A percentile compares a stretch with the other conserved stretches of the same genome.
Evolutionary conservation across 2,329 filamentous ascomycete genomes (phyloP).

Genomic region (Epichloe festucae): DNA sequence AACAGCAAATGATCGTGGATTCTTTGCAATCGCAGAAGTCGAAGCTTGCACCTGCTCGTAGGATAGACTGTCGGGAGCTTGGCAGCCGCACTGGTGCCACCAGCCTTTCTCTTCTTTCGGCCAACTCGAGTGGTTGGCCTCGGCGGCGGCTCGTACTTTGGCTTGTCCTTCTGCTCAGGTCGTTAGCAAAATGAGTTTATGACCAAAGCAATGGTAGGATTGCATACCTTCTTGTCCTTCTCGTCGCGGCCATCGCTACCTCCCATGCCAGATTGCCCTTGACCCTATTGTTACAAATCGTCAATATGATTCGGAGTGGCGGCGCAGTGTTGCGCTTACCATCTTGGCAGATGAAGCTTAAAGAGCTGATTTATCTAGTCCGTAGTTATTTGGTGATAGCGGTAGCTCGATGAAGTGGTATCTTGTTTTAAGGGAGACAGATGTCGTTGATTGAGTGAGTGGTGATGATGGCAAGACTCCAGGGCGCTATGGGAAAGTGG

Average conservation of each 20-base stretch:
- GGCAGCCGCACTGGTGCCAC: conserved; percentile 82
- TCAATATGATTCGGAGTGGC: neutral
- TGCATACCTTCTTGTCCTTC: conserved; percentile 81
- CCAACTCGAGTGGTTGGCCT: conserved; percentile 93
- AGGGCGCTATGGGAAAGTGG: conserved; percentile 11
- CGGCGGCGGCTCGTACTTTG: conserved; percentile 98
- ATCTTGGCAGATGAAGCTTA: conserved; percentile 21
- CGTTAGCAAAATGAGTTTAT: conserved; percentile 9
- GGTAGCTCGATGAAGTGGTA: neutral
- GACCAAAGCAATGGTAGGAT: neutral
- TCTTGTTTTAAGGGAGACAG: conserved; percentile 1
- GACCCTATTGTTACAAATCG: conserved; percentile 42
- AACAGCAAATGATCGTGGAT: conserved; percentile 94
- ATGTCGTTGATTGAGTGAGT: conserved; percentile 3
- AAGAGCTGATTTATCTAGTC: conserved; percentile 10
- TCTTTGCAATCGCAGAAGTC: conserved; percentile 94
- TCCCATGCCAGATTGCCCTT: conserved; percentile 79
- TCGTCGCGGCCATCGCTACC: conserved; percentile 68
- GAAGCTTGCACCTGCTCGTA: conserved; percentile 92
- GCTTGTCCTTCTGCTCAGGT: conserved; percentile 79
- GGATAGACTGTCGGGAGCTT: conserved; percentile 93
- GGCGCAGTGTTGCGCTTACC: conserved; percentile 15
- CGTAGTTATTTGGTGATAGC: neutral
- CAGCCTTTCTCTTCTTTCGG: conserved; percentile 95
- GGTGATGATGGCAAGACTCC: conserved; percentile 13